Conservation (phyloP, 352 stramenopile genomes). For the Phytophthora meadii region DNA sequence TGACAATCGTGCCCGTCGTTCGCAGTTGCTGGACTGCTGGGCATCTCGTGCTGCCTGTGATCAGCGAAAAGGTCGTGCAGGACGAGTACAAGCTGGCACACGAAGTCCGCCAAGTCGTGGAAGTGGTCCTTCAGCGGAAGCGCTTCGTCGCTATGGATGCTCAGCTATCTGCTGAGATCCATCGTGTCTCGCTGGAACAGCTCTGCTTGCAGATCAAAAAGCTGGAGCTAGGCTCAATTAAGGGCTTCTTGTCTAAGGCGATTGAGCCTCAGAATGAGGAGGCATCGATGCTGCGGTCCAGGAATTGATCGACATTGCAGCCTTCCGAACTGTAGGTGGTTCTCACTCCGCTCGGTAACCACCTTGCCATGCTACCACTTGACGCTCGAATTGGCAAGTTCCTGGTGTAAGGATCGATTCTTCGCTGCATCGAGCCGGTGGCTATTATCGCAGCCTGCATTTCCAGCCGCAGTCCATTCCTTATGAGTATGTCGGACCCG, state of each 20-base stretch:
- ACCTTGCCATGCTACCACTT: conserved; percentile 83
- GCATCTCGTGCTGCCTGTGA: conserved; percentile 81
- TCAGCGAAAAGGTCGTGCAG: conserved; percentile 84
- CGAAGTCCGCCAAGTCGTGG: too few relatives aligned
- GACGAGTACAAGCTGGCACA: conserved; percentile 81
- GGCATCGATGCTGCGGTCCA: conserved; percentile 93
- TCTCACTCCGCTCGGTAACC: conserved; percentile 94
- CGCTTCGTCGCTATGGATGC: conserved; percentile 67
- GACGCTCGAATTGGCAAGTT: conserved; percentile 91
- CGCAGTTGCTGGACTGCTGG: conserved; percentile 85
- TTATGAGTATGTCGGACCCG: conserved; percentile 74
- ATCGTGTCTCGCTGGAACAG: conserved; percentile 87
- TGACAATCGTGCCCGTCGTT: conserved; percentile 69
- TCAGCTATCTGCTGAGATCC: conserved; percentile 89
- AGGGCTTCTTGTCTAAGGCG: conserved; percentile 74
- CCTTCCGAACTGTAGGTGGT: conserved; percentile 70
- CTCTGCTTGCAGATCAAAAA: conserved; percentile 90
- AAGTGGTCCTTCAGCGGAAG: too few relatives aligned
- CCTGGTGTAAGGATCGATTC: conserved; percentile 86
- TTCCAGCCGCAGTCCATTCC: conserved; percentile 80
- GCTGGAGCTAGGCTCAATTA: conserved; percentile 77
- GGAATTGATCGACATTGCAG: conserved; percentile 90
- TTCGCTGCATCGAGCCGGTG: conserved; percentile 85
- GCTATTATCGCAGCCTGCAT: conserved; percentile 86
- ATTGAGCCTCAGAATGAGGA: conserved; percentile 94